Base-by-base conservation (phyloP, 805 yeast genomes). In the Kregervanrija delftensis region DNA sequence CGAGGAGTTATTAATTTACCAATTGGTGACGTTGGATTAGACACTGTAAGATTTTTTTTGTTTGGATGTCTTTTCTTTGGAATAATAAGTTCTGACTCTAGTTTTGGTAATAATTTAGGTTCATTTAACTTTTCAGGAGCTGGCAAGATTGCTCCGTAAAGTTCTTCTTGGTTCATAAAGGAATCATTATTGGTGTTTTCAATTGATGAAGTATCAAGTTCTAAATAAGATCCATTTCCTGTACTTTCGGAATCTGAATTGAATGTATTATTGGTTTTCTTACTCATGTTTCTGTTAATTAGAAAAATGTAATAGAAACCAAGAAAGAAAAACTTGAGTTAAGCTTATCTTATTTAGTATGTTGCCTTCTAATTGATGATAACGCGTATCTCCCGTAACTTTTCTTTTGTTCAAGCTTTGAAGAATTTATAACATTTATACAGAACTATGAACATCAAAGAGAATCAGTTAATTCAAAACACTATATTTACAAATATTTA, bases 51-150 rank as follows among this genome's bases (percentile, higher is more conserved):
- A 38, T 6, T 15, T 30, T n/a, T 41, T 42, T 40, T 48, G 13
- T 40, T 46, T 11, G 40, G 15, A 3, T 35, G 28, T 30, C 62
- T 42, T 38, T 52, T 55, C 38, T 52, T 58, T 2, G 61, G 63
- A n/a, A 60, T 38, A 1, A 48, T 16, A 3, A 60, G 45, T 30
- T 49, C 52, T 2, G 43, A 35, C 2, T 44, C 41, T 12, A 59
- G 37, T 13, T 52, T 45, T 1, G 63, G 59, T 30, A 58, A 35
- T 12, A 2, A 8, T 5, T 37, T 28, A 0, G 54, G 52, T 33
- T 54, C 52, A 12, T 48, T 54, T 5, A 38, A 40, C 40, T 60
- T 60, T 16, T 50, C 45, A 11, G 64, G 64, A 12, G 64, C 48
- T 3, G 62, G 61, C n/a, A 36, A 22, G 6, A 53, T 47, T 15